Evolutionary conservation across 768 basidiomycete species (phyloP).

Genomic region (Boletus tylopilopsis): DNA sequence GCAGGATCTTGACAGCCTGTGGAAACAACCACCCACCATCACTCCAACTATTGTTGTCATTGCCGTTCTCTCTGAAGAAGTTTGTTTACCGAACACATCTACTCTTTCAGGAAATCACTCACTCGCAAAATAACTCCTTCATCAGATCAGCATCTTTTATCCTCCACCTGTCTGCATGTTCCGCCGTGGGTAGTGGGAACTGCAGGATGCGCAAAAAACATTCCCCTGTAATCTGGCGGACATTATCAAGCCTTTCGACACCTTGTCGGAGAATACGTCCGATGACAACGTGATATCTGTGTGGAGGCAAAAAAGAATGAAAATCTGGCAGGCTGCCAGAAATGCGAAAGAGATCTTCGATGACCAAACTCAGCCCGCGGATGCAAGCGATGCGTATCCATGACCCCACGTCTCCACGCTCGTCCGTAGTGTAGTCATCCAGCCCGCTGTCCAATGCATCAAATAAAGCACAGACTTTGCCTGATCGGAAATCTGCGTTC

Average conservation of each 20-base stretch:
- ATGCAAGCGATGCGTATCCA: constrained; percentile 87
- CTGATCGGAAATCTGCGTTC: constrained; percentile 45
- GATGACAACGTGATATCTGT: constrained; percentile 53
- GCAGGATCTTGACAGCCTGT: constrained; percentile 60
- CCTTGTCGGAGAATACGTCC: constrained; percentile 82
- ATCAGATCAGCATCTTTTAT: constrained; percentile 47
- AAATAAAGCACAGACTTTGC: constrained; percentile 46
- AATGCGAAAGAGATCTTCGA: constrained; percentile 47
- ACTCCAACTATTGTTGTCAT: constrained; percentile 50
- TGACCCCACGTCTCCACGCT: constrained; percentile 95
- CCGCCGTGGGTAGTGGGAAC: constrained; percentile 41
- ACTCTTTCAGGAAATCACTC: constrained; percentile 15
- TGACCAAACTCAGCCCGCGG: constrained; percentile 54
- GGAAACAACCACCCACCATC: constrained; percentile 76
- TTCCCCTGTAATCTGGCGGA: constrained; percentile 75
- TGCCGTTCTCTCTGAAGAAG: constrained; percentile 31
- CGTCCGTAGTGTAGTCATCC: constrained; percentile 88
- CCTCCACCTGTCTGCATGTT: constrained; percentile 45
- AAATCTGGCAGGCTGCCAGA: constrained; percentile 43
- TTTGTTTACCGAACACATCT: not conserved
- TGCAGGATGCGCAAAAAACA: constrained; percentile 51
- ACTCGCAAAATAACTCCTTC: constrained; percentile 53
- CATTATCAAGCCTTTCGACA: constrained; percentile 86
- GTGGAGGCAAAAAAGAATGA: constrained; percentile 56
- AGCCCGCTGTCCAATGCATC: constrained; percentile 65